Conservation (phyloP, 768 basidiomycete species). For the Kondoa malvinella region DNA sequence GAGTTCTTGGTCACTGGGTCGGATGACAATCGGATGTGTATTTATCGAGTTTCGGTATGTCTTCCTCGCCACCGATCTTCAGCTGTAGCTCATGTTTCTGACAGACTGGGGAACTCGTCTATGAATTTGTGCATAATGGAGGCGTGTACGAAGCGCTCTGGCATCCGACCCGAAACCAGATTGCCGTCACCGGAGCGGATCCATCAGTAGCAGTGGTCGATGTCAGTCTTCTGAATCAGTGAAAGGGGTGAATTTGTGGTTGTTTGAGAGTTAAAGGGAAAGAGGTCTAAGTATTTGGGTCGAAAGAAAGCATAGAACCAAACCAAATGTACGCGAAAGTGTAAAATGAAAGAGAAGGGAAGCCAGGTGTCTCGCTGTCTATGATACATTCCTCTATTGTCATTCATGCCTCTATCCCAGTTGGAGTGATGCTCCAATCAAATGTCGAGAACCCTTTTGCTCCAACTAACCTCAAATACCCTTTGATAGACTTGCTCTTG, state of each 20-base stretch:
- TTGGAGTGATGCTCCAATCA: background rate
- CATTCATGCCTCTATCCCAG: background rate
- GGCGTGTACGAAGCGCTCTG: constrained; percentile 25
- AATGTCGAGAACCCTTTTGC: background rate
- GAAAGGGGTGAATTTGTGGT: background rate
- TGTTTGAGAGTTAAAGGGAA: too few species aligned
- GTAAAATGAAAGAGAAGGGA: too few species aligned
- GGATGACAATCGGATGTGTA: constrained; percentile 56
- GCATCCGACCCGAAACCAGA: constrained; percentile 22
- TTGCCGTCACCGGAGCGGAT: constrained; percentile 22
- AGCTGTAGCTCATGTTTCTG: background rate
- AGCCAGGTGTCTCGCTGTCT: too few species aligned
- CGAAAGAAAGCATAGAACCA: background rate
- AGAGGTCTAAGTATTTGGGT: too few species aligned
- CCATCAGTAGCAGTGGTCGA: constrained; percentile 22
- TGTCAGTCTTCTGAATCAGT: constrained; percentile 1
- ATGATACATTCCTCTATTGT: background rate
- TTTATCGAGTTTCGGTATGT: constrained; percentile 53
- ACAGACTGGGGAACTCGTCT: constrained; percentile 19
- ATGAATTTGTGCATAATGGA: constrained; percentile 22
- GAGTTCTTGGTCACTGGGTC: constrained; percentile 56
- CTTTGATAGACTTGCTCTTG: background rate
- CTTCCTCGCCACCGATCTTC: background rate
- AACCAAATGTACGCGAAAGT: background rate
- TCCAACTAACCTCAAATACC: background rate